Base-by-base conservation (phyloP, 1,284 basidiomycete species). In the Ustilago cynodontis region DNA sequence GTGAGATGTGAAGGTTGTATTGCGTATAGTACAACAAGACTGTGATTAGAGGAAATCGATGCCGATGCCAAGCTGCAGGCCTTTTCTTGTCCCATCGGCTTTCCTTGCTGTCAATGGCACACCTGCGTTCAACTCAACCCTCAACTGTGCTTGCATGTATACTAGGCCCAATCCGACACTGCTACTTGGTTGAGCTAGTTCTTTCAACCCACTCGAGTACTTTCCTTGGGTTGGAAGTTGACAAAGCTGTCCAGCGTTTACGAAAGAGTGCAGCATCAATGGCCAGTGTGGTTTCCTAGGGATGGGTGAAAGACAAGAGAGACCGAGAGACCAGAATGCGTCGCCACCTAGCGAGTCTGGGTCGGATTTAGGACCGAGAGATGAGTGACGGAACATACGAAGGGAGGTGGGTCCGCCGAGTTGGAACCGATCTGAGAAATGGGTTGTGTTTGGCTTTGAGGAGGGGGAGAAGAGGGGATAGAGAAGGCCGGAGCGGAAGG, bases 351-450 rank as follows among this genome's bases (percentile, higher is more conserved):
- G 85, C 0, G 93, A 93, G 85, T 98, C 90, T 3, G 14, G 83
- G 28, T 91, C 90, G 81, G 96, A 94, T 33, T 90, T 89, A 1
- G 93, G 91, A 0, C 97, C 97, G 86, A 99, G 88, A 0, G 92
- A 90, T 81, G 94, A 95, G 29, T 91, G 89, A 65, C 90, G 91
- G 88, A 98, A 98, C 70, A 92, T 92, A 28, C 97, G 89, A 2
- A 99, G 89, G 54, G 91, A 93, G n/a, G 92, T 91, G 0, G 97
- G 95, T 0, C 96, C 97, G 29, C 96, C 97, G 0, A 98, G 89
- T 79, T 96, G 95, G 85, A 95, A 96, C 5, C 94, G 90, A 86
- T 99, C 97, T 37, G 89, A 90, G 83, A 93, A 92, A 56, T 89
- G 89, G 28, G 90, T 81, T 9, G 76, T 61, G 33, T 45, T 88